A percentile compares a stretch with the other conserved stretches of the same genome.
Evolutionary conservation across 2,329 filamentous ascomycete genomes (phyloP).

Genomic region (Capronia americana): DNA sequence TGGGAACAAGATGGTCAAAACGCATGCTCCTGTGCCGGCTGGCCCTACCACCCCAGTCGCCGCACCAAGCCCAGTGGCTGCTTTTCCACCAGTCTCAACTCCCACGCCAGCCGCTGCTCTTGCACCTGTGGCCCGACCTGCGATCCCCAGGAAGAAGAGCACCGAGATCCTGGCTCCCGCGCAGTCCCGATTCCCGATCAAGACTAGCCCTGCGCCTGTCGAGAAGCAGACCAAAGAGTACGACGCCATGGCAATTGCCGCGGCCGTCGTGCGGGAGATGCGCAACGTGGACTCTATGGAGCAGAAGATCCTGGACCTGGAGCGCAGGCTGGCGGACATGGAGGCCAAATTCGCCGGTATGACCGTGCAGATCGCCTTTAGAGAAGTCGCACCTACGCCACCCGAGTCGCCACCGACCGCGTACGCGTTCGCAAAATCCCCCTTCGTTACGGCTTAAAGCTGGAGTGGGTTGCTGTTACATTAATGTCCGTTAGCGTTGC

Average conservation of each 20-base stretch:
- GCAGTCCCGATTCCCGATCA: not conserved
- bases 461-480: not conserved
- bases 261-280: not conserved
- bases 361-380: conserved; percentile 23
- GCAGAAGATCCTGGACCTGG: conserved; percentile 25
- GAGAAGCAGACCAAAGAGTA: not conserved
- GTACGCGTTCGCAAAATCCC: conserved; percentile 1
- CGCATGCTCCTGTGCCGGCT: not conserved
- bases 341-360: conserved; percentile 25
- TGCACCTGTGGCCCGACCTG: not conserved
- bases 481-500: conserved; percentile 9
- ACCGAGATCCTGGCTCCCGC: not conserved
- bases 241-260: not conserved
- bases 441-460: not conserved
- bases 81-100: not conserved
- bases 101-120: not conserved
- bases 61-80: not conserved
- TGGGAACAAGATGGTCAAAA: conserved; percentile 6
- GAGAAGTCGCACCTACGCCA: conserved; percentile 26
- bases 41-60: not conserved
- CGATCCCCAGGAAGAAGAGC: conserved; percentile 1
- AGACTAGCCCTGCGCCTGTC: not conserved
- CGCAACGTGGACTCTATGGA: conserved; percentile 17
- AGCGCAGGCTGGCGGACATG: conserved; percentile 29
- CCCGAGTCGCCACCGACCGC: conserved; percentile 22